phyloP scores from a whole-genome alignment of 768 basidiomycete species.

The Pleurotus djamor region DNA sequence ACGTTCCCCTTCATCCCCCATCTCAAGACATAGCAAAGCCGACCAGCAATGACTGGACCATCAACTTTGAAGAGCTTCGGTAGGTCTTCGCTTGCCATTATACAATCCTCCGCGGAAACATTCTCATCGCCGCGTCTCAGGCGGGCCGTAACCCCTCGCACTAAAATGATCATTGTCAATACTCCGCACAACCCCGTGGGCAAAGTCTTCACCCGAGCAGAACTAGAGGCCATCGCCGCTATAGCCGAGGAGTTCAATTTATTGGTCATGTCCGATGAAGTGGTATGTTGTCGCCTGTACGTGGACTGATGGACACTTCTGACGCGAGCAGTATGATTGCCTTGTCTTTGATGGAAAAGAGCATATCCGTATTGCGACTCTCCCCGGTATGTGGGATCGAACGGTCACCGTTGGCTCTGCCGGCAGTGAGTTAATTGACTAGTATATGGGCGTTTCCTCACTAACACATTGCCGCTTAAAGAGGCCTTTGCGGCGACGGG shows the following conservation, averaged over 20 bases:
- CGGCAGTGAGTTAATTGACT: constrained; percentile 63
- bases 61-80: constrained; percentile 90
- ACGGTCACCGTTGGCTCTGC: constrained; percentile 97
- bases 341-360: constrained; percentile 86
- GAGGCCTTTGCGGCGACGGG: constrained; percentile 97
- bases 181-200: constrained; percentile 99
- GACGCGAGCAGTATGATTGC: constrained; percentile 75
- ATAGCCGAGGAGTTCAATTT: constrained; percentile 92
- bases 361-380: constrained; percentile 87
- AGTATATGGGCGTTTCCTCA: neutral
- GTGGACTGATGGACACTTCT: neutral
- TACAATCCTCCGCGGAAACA: neutral
- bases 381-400: constrained; percentile 99
- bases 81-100: constrained; percentile 21
- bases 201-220: constrained; percentile 86
- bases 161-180: constrained; percentile 95
- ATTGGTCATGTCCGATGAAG: constrained; percentile 94
- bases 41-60: constrained; percentile 79
- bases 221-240: constrained; percentile 82
- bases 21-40: constrained; percentile 38
- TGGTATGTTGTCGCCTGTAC: constrained; percentile 50
- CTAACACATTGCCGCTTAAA: constrained; percentile 20
- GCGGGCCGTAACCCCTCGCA: constrained; percentile 79
- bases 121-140: constrained; percentile 28
- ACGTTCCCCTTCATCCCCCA: constrained; percentile 95